Base-by-base conservation (phyloP, 2,329 filamentous ascomycete species). In the Ceratocystis lukuohia region DNA sequence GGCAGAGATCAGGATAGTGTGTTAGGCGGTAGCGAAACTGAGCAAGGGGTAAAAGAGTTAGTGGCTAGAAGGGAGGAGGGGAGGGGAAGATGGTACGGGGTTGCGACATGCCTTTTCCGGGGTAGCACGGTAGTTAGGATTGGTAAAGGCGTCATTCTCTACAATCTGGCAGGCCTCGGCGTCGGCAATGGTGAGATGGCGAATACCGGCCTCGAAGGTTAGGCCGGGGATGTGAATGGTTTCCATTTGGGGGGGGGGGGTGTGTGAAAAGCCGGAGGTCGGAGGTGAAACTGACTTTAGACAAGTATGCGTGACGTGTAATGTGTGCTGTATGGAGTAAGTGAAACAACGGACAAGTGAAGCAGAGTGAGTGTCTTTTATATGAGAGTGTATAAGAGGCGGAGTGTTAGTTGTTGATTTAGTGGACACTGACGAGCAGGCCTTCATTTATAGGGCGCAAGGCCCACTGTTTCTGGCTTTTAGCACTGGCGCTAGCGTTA, bases 21-120 rank as follows among this genome's bases (percentile, higher is more conserved):
- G 80, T 82, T 30, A 96, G 82, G 69, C 90, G 88, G 75, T 95
- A 95, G 66, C 82, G 77, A 72, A 94, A 84, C 89, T 93, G 48
- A 61, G 46, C 15, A 7, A 25, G 46, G 41, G 59, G 15, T 3
- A 30, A 20, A 22, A 20, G 25, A 53, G 20, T 45, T 28, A 56
- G 33, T 3, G 12, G 28, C 3, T 6, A 48, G 17, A 20, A 17
- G 30, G 46, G 5, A 5, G 17, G 6, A 17, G 20, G 17, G 12
- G 6, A 15, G 7, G 12, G 41, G 8, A 22, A 30, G 61, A 22
- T 17, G 41, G 20, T 2, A 22, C 25, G 22, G 30, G 28, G 5
- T n/a, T 10, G 17, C 50, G 10, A 72, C 76, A 68, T 72, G 82
- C 83, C 79, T 84, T 84, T 66, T 84, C 81, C 59, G 74, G 77